Evolutionary conservation across 75 land plant species (phyloP), one percentile per base, ranked within the genome.

Genomic region (Picea glauca): DNA sequence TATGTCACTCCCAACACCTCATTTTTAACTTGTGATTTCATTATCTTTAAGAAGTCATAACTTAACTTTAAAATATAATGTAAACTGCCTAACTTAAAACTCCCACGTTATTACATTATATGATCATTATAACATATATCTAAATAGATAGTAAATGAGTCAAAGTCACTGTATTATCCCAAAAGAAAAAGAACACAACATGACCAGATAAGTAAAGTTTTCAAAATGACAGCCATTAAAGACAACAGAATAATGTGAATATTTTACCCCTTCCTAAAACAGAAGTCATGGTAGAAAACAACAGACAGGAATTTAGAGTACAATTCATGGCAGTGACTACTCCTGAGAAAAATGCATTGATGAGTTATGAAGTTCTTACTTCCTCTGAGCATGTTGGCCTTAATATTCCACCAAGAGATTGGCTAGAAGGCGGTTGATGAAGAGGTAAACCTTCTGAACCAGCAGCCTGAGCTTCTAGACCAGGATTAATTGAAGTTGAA

Each of bases 341-440:
- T 12, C 3, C 50, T 46, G 7, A 3, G 57, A 43, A 73, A 46
- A n/a, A 50, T 73, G 31, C 57, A 46, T 50, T 68, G 11, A 23
- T 21, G 40, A 17, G 14, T 72, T 50, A 1, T 20, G 20, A 26
- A 30, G 40, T 57, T 77, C 43, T 81, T 57, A 87, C 91, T 85
- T 89, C 91, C 54, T 87, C 87, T 13, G 81, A 76, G 57, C 83
- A 84, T 60, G 59, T 40, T 64, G 88, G 91, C 76, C 79, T 58
- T 57, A 89, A 75, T 60, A 58, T 67, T 23, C 83, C 87, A 13
- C 76, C 63, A 56, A 72, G 58, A 21, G 83, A 80, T 62, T 85
- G 85, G 31, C 83, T 87, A 4, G 70, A 50, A 15, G 91, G 87
- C 58, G 85, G 86, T 56, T 81, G 87, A 21, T 75, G 60, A 31